Evolutionary conservation across 768 basidiomycete species (phyloP).

Genomic region (Naganishia vishniacii): DNA sequence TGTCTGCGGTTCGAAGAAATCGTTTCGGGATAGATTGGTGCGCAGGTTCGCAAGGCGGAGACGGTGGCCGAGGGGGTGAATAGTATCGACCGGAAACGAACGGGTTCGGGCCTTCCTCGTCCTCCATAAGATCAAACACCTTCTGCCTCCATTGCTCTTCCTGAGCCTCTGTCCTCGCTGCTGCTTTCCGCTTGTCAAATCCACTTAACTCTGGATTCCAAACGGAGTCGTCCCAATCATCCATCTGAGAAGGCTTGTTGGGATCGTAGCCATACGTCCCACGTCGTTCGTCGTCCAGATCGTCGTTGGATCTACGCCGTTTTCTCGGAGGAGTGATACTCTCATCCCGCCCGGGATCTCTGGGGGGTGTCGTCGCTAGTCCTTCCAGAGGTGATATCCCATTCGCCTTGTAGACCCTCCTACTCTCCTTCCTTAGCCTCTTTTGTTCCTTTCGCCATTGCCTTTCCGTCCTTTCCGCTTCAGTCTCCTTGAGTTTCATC

Average conservation of each 20-base stretch:
- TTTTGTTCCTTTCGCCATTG: slow-evolving; percentile 37
- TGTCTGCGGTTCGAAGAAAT: neutral
- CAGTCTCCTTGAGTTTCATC: slow-evolving; percentile 39
- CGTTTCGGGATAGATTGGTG: slow-evolving; percentile 10
- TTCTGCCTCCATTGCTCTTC: slow-evolving; percentile 66
- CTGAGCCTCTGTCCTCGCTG: slow-evolving; percentile 54
- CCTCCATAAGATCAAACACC: slow-evolving; percentile 65
- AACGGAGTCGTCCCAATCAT: slow-evolving; percentile 25
- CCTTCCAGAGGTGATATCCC: slow-evolving; percentile 25
- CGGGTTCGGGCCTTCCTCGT: slow-evolving; percentile 41
- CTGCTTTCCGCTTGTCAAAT: neutral
- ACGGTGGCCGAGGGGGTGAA: slow-evolving; percentile 52
- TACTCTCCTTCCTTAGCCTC: slow-evolving; percentile 28
- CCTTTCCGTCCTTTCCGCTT: slow-evolving; percentile 32
- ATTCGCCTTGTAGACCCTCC: slow-evolving; percentile 41
- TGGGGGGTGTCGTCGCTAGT: slow-evolving; percentile 33
- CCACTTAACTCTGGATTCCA: slow-evolving; percentile 12
- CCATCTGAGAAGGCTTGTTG: neutral
- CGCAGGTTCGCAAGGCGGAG: neutral
- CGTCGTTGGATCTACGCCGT: neutral
- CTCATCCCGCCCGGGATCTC: slow-evolving; percentile 25
- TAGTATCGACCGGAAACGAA: slow-evolving; percentile 24
- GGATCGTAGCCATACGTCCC: slow-evolving; percentile 3
- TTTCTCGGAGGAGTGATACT: slow-evolving; percentile 41
- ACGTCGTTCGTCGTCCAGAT: neutral